Conservation (phyloP, 2,329 filamentous ascomycete genomes). For the Lizonia empirigonia region DNA sequence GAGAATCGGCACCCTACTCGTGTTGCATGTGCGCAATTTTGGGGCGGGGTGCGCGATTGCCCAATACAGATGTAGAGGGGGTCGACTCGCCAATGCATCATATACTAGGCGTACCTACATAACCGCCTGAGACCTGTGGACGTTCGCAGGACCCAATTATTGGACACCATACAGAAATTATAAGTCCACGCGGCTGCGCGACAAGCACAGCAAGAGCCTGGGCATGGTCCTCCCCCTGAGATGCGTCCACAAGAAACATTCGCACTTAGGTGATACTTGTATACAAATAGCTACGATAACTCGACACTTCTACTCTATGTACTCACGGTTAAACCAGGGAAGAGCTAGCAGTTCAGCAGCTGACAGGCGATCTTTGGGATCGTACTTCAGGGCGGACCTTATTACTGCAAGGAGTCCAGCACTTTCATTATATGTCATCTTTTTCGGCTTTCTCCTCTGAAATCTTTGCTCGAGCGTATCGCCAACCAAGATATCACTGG, state of each 20-base stretch:
- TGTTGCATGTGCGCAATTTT: not conserved
- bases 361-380: slow-evolving; percentile 14
- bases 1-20: not conserved
- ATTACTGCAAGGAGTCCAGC: slow-evolving; percentile 13
- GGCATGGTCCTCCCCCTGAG: slow-evolving; percentile 4
- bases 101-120: slow-evolving; percentile 2
- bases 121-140: slow-evolving; percentile 4
- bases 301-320: slow-evolving; percentile 14
- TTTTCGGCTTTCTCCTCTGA: slow-evolving; percentile 12
- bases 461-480: slow-evolving; percentile 14
- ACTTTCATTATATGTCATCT: slow-evolving; percentile 15
- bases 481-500: slow-evolving; percentile 13
- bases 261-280: slow-evolving; percentile 14
- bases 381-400: slow-evolving; percentile 14
- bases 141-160: slow-evolving; percentile 8
- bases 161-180: slow-evolving; percentile 12
- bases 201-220: slow-evolving; percentile 12
- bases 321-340: slow-evolving; percentile 12
- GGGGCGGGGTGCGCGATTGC: not conserved
- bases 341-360: slow-evolving; percentile 15
- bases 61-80: not conserved
- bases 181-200: slow-evolving; percentile 6
- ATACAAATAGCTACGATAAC: slow-evolving; percentile 13
- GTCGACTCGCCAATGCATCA: not conserved
- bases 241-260: slow-evolving; percentile 9